phyloP scores from a whole-genome alignment of 2,329 filamentous ascomycete species.

The Neurospora crassa region DNA sequence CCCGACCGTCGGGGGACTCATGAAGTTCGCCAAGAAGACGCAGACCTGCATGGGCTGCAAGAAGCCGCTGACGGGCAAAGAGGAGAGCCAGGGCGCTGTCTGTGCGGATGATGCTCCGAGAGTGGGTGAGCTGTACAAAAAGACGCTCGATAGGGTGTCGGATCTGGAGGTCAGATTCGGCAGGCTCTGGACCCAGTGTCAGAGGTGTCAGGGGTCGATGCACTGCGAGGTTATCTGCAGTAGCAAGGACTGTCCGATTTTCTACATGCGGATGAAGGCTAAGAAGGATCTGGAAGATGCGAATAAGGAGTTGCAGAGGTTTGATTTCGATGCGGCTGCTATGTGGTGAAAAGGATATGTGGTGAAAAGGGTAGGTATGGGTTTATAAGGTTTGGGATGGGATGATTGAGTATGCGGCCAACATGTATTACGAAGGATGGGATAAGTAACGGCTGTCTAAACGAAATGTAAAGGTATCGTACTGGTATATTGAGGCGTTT shows the following conservation, averaged over 20 bases:
- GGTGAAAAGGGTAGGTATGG: slow-evolving; percentile 6
- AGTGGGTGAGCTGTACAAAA: slow-evolving; percentile 87
- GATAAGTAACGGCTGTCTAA: neutral
- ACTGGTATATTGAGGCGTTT: neutral
- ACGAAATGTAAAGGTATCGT: neutral
- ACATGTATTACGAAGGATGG: neutral
- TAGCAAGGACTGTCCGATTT: slow-evolving; percentile 94
- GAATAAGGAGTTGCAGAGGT: slow-evolving; percentile 79
- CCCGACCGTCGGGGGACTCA: slow-evolving; percentile 82
- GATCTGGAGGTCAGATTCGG: slow-evolving; percentile 91
- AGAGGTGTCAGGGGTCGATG: slow-evolving; percentile 94
- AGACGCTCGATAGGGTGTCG: slow-evolving; percentile 76
- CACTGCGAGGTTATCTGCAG: slow-evolving; percentile 98
- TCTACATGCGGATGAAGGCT: slow-evolving; percentile 99
- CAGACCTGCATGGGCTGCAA: slow-evolving; percentile 99
- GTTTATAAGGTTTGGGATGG: neutral
- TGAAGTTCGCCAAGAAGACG: slow-evolving; percentile 98
- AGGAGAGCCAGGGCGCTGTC: slow-evolving; percentile 76
- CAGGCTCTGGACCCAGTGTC: slow-evolving; percentile 94
- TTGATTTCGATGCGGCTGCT: slow-evolving; percentile 45
- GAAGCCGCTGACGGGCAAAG: slow-evolving; percentile 75
- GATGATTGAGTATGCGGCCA: neutral
- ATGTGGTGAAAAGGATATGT: slow-evolving; percentile 16
- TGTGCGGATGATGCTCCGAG: slow-evolving; percentile 78
- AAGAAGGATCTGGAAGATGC: slow-evolving; percentile 98